Evolutionary conservation across 179 eudicot genomes (phyloP), one percentile per base, ranked within the genome.

Genomic region (Corrigiola litoralis): DNA sequence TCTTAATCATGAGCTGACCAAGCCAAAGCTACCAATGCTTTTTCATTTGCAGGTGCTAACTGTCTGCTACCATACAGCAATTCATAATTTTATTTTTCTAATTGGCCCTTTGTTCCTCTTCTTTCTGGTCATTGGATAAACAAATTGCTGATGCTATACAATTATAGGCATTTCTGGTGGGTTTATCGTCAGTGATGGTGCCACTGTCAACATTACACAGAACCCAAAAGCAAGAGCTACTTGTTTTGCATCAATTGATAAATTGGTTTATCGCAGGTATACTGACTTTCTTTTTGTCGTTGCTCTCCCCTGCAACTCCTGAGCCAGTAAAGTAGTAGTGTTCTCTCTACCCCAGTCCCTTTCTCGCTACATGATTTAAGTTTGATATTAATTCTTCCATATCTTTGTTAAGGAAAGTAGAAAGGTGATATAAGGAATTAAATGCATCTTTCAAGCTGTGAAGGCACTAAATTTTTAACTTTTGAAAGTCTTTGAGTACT

Each of bases 251-350:
- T 75, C 99, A 94, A 75, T 45, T 88, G 61, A 77, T 82, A 68
- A 94, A 94, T 75, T 90, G 99, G 97, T 80, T 68, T 64, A 72
- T 88, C 68, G 85, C 99, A 73, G 97, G 99, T 94, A 74, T 56
- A 40, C 20, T 45, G 3, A 8, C 6, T 49, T 62, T 55, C 56
- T 51, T 7, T 33, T n/a, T 21, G 32, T 16, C 18, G 23, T 6
- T 14, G 23, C 24, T 38, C 27, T 58, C 32, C 50, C 16, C n/a
- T n/a, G n/a, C 0, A 36, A 31, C 36, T 51, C n/a, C 23, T 14
- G 18, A 54, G 47, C 5, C 37, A n/a, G n/a, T n/a, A n/a, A n/a
- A n/a, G n/a, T n/a, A n/a, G n/a, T n/a, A n/a, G n/a, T 5, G 1
- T 25, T 34, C 27, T 33, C 25, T 33, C 5, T 32, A 32, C 27